Base-by-base conservation (phyloP, 2,329 filamentous ascomycete genomes). In the Ilyonectria mors-panacis region DNA sequence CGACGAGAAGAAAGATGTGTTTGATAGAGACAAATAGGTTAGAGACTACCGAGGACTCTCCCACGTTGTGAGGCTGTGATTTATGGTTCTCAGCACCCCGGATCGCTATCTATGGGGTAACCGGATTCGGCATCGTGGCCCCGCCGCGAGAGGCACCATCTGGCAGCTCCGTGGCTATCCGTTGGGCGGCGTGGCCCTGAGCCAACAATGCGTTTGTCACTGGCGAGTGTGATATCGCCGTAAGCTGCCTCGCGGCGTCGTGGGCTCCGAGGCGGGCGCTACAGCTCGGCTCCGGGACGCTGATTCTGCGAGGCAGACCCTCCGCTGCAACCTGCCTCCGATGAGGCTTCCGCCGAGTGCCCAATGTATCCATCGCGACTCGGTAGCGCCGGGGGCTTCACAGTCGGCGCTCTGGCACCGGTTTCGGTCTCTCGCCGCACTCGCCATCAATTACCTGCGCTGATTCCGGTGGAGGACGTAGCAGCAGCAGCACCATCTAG, bases 81-180 rank as follows among this genome's bases (percentile, higher is more conserved):
- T 64, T 64, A 64, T 64, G 55, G 28, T 64, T 48, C 37, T 59
- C 47, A 33, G 55, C 53, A 59, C 61, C 61, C 54, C 55, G 55
- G 55, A 59, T 64, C 54, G 54, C 47, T 59, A 58, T 59, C 54
- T 51, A 47, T 5, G 47, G 23, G 17, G 47, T 64, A 56, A 62
- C 61, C 61, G 19, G 21, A 64, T 64, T 53, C 9, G 61, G 55
- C 37, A 30, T 47, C 39, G 28, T 19, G 4, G 17, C 60, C 54
- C 54, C 61, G 39, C 55, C 37, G 54, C 19, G 28, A 17, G 35
- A 26, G 55, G 51, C 61, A 64, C 61, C 51, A 47, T 33, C 3
- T 21, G 6, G 35, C 47, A 39, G 19, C 37, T 26, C 61, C 61
- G 61, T 30, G 61, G 47, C 21, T 64, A 54, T 59, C 61, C 61